phyloP scores from a whole-genome alignment of 768 basidiomycete genomes.

The Leccinum boreale region DNA sequence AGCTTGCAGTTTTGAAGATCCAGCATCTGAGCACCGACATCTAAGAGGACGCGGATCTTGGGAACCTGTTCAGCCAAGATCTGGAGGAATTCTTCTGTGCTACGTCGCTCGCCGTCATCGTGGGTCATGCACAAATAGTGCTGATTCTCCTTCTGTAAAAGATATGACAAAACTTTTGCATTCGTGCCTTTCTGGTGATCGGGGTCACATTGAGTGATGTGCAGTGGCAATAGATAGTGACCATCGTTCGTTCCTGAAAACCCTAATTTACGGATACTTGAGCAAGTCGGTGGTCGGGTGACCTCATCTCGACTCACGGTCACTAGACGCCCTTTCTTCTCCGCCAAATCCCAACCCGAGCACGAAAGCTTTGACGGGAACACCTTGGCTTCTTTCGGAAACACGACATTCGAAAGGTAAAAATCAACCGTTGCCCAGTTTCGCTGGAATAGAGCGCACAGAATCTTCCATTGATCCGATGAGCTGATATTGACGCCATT shows the following conservation, averaged over 20 bases:
- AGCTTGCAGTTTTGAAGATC: conserved; percentile 42
- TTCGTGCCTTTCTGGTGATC: conserved; percentile 27
- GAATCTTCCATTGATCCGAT: conserved; percentile 23
- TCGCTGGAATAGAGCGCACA: conserved; percentile 35
- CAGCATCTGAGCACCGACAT: conserved; percentile 55
- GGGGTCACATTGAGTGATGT: conserved; percentile 29
- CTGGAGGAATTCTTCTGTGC: conserved; percentile 25
- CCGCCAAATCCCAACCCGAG: conserved; percentile 53
- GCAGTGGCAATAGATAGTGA: conserved; percentile 21
- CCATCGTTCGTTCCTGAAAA: conserved; percentile 60
- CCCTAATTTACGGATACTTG: not conserved
- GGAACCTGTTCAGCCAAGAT: conserved; percentile 32
- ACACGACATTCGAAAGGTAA: conserved; percentile 44
- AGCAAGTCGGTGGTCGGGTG: too few relatives aligned
- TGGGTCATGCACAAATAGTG: conserved; percentile 25
- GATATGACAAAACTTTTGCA: conserved; percentile 34
- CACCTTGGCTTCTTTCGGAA: conserved; percentile 48
- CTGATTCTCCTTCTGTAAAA: conserved; percentile 36
- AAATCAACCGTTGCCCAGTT: conserved; percentile 45
- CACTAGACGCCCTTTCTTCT: conserved; percentile 21
- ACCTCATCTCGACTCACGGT: conserved; percentile 1
- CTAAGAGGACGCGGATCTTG: conserved; percentile 43
- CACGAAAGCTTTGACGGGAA: conserved; percentile 47
- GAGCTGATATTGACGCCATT: conserved; percentile 44
- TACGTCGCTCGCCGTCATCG: conserved; percentile 4